Base-by-base conservation (phyloP, 2,329 filamentous ascomycete species). In the Didymella keratinophila region DNA sequence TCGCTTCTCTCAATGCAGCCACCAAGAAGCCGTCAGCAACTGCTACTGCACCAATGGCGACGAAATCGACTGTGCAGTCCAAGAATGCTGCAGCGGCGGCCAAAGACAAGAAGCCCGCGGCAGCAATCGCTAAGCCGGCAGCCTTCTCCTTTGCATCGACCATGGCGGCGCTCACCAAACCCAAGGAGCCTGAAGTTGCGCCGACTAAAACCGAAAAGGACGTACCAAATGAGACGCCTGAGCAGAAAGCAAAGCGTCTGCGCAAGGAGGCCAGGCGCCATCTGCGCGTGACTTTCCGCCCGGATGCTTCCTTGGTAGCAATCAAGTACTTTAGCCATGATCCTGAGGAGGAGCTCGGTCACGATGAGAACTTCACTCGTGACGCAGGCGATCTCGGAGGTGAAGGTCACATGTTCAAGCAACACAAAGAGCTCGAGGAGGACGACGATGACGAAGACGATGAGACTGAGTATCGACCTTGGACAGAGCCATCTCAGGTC, bases 311-410 rank as follows among this genome's bases (percentile, higher is more conserved):
- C 28, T 81, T 94, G 28, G 87, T 87, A 1, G 81, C 90, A 65
- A 80, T 92, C 53, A 85, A 86, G 62, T 79, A 88, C 48, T 93
- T 93, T 77, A 86, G 87, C 53, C 90, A 91, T 67, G 88, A 92
- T 61, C 87, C 86, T 1, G 83, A 85, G 1, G 90, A 93, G 71
- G 89, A 92, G 65, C 82, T 87, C 56, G 88, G 87, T 52, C 84
- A 89, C 54, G 84, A 86, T 52, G 81, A 83, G 54, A 89, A 87
- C 68, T 87, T 91, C 82, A 84, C 89, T 39, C 86, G 86, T 47
- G 89, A 93, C 73, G 89, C 89, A 4, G 84, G 85, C 28, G 90
- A 93, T 71, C 88, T 91, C 68, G 87, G 87, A 48, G 87, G 87
- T 5, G 91, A 83, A 67, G 81, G 81, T 32, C 78, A 79, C 41